phyloP scores from a whole-genome alignment of 2,329 filamentous ascomycete species.

The Ascomycota sp. region DNA sequence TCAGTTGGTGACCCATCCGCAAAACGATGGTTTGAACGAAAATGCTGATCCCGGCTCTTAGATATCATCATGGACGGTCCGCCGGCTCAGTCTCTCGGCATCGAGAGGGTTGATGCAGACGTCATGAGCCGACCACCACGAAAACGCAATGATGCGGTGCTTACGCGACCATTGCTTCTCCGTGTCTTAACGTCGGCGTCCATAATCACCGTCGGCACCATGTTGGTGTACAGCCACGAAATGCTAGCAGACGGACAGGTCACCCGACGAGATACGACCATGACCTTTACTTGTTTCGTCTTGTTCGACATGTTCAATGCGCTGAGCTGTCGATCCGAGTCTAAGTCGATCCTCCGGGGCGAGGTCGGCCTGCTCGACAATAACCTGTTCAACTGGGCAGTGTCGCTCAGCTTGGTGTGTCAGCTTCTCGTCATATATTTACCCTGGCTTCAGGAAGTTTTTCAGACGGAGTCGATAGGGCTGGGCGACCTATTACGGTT shows the following conservation, averaged over 20 bases:
- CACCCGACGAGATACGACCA: slow-evolving; percentile 86
- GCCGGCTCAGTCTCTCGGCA: slow-evolving; percentile 87
- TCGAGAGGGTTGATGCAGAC: slow-evolving; percentile 82
- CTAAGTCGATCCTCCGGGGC: slow-evolving; percentile 71
- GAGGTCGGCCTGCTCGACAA: slow-evolving; percentile 73
- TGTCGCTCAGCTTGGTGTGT: slow-evolving; percentile 63
- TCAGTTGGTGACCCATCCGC: too few relatives aligned
- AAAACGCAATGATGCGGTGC: slow-evolving; percentile 67
- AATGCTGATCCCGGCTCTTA: slow-evolving; percentile 15
- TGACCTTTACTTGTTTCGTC: slow-evolving; percentile 98
- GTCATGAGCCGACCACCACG: slow-evolving; percentile 83
- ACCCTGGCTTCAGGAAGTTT: slow-evolving; percentile 79
- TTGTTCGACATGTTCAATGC: slow-evolving; percentile 99
- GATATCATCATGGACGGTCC: slow-evolving; percentile 99
- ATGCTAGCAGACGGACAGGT: slow-evolving; percentile 71
- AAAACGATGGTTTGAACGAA: too few relatives aligned
- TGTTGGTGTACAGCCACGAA: slow-evolving; percentile 78
- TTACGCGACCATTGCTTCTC: slow-evolving; percentile 64
- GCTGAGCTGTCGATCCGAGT: slow-evolving; percentile 75
- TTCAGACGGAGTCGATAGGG: slow-evolving; percentile 78
- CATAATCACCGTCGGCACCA: slow-evolving; percentile 83
- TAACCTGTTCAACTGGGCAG: slow-evolving; percentile 90
- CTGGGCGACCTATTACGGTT: slow-evolving; percentile 56
- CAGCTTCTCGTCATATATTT: slow-evolving; percentile 89
- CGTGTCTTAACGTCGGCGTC: slow-evolving; percentile 73